Conservation (phyloP, 2,329 filamentous ascomycete species). For the Venturia oleaginea region DNA sequence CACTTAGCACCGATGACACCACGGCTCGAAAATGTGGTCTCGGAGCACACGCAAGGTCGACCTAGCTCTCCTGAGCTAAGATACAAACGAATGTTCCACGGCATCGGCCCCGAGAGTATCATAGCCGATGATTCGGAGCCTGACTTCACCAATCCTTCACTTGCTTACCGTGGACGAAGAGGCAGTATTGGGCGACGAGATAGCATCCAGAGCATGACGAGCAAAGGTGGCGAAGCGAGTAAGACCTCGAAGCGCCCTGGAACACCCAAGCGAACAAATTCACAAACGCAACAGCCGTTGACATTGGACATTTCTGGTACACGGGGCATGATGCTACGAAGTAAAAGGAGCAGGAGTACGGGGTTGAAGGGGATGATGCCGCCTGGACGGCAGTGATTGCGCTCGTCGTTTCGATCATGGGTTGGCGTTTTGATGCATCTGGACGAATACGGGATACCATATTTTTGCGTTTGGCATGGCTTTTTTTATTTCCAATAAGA, state of each 20-base stretch:
- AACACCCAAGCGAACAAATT: background rate
- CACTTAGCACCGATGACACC: slow-evolving; percentile 17
- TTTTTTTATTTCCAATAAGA: background rate
- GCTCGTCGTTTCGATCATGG: no score
- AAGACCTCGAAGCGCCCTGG: background rate
- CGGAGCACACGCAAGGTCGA: slow-evolving; percentile 15
- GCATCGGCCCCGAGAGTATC: background rate
- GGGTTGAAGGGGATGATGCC: slow-evolving; percentile 21
- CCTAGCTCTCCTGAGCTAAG: slow-evolving; percentile 30
- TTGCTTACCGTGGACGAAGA: slow-evolving; percentile 5
- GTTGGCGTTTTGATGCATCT: background rate
- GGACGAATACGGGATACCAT: background rate
- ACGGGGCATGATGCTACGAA: slow-evolving; percentile 20
- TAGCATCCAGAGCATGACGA: background rate
- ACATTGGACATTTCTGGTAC: slow-evolving; percentile 19
- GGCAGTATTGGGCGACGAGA: background rate
- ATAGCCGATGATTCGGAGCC: slow-evolving; percentile 9
- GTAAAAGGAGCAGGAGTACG: slow-evolving; percentile 22
- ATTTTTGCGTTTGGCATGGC: background rate
- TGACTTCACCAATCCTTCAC: background rate
- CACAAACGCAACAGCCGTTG: slow-evolving; percentile 9
- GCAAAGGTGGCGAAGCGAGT: background rate
- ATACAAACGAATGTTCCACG: slow-evolving; percentile 35
- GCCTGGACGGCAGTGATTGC: slow-evolving; percentile 18
- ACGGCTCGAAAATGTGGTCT: slow-evolving; percentile 18